phyloP scores from a whole-genome alignment of 345 rosid species.

The Boechera stricta region DNA sequence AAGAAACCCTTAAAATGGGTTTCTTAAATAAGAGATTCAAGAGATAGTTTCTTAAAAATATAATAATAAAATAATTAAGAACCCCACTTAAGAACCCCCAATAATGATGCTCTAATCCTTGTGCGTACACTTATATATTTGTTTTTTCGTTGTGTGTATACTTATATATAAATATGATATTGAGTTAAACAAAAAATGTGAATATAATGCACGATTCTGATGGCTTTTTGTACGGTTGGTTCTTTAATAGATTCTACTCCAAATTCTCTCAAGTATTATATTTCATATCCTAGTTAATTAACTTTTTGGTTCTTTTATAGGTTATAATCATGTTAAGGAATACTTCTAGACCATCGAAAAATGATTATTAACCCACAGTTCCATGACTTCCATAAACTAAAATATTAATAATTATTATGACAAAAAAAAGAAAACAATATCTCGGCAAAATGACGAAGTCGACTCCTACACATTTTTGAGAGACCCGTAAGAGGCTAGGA shows the following conservation, averaged over 20 bases:
- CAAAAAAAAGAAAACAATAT: neutral
- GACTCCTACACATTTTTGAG: neutral
- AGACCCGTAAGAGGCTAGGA: neutral
- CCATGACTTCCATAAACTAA: neutral
- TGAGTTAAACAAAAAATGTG: neutral
- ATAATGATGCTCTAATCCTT: too few relatives aligned
- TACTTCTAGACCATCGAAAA: neutral
- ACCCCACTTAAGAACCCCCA: too few relatives aligned
- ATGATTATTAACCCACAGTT: neutral
- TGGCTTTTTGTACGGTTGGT: neutral
- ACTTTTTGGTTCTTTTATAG: neutral
- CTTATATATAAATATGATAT: neutral
- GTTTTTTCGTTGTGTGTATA: too few relatives aligned
- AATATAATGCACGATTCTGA: neutral
- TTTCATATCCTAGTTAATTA: neutral
- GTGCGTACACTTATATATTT: too few relatives aligned
- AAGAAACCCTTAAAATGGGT: too few relatives aligned
- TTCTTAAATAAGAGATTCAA: too few relatives aligned
- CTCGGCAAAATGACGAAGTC: neutral
- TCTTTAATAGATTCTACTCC: neutral
- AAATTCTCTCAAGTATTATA: slow-evolving; percentile 3
- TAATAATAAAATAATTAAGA: too few relatives aligned
- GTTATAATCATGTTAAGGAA: neutral
- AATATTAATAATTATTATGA: neutral
- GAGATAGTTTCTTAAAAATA: too few relatives aligned